Percentiles rank a stretch among this genome's conserved stretches.
Evolutionary conservation across 2,329 filamentous ascomycete species (phyloP).

Genomic region (Massarina eburnea): DNA sequence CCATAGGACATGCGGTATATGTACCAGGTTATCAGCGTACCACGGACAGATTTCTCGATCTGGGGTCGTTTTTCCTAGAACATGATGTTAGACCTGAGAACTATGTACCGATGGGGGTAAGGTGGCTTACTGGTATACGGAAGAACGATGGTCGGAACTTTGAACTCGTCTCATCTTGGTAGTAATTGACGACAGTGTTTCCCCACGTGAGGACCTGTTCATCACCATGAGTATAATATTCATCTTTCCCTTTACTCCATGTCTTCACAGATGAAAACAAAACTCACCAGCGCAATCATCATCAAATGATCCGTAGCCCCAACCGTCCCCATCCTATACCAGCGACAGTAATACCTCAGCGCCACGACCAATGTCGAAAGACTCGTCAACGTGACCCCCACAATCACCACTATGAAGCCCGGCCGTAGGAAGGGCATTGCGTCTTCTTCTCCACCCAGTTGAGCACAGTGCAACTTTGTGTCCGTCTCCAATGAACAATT

Average conservation of each 20-base stretch:
- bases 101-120: background rate
- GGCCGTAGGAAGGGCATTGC: slow-evolving; percentile 31
- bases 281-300: slow-evolving; percentile 33
- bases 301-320: slow-evolving; percentile 39
- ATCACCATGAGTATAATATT: slow-evolving; percentile 11
- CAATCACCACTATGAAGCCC: slow-evolving; percentile 38
- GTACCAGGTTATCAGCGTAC: slow-evolving; percentile 37
- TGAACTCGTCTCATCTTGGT: slow-evolving; percentile 34
- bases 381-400: slow-evolving; percentile 37
- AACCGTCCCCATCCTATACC: slow-evolving; percentile 33
- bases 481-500: no score
- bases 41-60: slow-evolving; percentile 24
- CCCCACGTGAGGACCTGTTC: slow-evolving; percentile 38
- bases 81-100: slow-evolving; percentile 8
- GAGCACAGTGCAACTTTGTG: no score
- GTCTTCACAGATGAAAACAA: background rate
- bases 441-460: no score
- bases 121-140: slow-evolving; percentile 25
- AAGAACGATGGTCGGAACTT: slow-evolving; percentile 27
- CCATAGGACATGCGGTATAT: slow-evolving; percentile 36
- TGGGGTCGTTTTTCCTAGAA: slow-evolving; percentile 31
- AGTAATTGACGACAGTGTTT: slow-evolving; percentile 39
- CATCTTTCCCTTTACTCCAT: background rate
- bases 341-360: slow-evolving; percentile 40
- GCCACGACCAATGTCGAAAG: slow-evolving; percentile 37